Conservation (phyloP, 257 asterid species). For the Leptodermis oblonga region DNA sequence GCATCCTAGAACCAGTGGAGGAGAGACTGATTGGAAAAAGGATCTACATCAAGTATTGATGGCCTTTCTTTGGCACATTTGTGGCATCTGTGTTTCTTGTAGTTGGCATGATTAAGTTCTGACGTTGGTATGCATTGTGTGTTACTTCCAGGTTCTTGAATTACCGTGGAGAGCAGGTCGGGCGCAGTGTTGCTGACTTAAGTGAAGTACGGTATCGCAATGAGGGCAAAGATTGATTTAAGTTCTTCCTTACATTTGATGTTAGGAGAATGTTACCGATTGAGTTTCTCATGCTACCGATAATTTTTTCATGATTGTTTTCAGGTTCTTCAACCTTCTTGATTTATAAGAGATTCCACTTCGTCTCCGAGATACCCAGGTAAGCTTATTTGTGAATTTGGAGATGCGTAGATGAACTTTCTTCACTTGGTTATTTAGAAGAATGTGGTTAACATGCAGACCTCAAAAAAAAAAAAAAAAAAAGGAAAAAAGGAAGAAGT, state of each 20-base stretch:
- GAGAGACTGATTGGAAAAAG: neutral
- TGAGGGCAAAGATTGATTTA: conserved; percentile 93
- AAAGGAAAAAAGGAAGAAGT: no score
- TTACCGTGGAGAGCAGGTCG: conserved; percentile 98
- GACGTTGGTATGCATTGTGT: neutral
- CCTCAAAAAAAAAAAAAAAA: no score
- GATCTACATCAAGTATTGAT: neutral
- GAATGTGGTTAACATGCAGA: no score
- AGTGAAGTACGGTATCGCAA: conserved; percentile 84
- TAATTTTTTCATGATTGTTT: no score
- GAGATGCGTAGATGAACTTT: no score
- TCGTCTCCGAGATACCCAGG: no score
- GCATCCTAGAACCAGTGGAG: neutral
- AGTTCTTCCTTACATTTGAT: conserved; percentile 16
- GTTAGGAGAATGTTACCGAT: neutral
- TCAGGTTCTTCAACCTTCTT: no score
- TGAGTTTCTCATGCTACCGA: conserved; percentile 1
- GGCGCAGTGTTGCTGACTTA: conserved; percentile 91
- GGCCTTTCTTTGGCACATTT: neutral
- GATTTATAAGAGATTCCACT: no score
- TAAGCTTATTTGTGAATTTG: no score
- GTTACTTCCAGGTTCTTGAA: conserved; percentile 73
- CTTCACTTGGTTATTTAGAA: no score
- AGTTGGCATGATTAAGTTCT: neutral
- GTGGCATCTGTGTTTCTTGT: neutral